Conservation (phyloP, 202 grass and related monocot species). For the Panicum hallii region DNA sequence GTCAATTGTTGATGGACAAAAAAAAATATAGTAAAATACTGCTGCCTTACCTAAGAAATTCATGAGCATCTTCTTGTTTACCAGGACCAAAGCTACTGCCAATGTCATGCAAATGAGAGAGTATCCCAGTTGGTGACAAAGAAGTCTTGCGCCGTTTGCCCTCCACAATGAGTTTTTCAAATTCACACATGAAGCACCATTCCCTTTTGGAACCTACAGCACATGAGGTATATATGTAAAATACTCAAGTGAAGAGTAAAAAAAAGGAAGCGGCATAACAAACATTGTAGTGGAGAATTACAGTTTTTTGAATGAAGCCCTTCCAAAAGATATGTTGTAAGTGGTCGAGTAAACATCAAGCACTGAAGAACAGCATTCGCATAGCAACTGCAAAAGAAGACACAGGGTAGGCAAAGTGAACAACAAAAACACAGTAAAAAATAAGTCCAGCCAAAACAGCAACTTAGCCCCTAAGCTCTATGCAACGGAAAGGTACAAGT, state of each 20-base stretch:
- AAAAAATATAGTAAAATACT: slow-evolving; percentile 23
- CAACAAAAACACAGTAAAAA: slow-evolving; percentile 27
- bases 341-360: slow-evolving; percentile 88
- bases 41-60: slow-evolving; percentile 84
- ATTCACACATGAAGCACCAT: slow-evolving; percentile 99
- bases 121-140: slow-evolving; percentile 79
- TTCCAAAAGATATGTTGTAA: slow-evolving; percentile 80
- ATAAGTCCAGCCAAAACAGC: slow-evolving; percentile 49
- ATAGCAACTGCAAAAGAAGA: slow-evolving; percentile 75
- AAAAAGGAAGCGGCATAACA: not conserved
- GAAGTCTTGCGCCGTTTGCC: slow-evolving; percentile 61
- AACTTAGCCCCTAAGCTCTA: slow-evolving; percentile 18
- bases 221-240: slow-evolving; percentile 37
- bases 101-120: slow-evolving; percentile 77
- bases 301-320: slow-evolving; percentile 87
- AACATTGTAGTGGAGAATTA: slow-evolving; percentile 47
- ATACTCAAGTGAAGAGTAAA: slow-evolving; percentile 15
- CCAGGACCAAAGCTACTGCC: slow-evolving; percentile 80
- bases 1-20: slow-evolving; percentile 25
- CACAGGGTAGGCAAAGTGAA: slow-evolving; percentile 37
- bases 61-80: slow-evolving; percentile 96
- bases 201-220: slow-evolving; percentile 69
- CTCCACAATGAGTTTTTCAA: slow-evolving; percentile 72
- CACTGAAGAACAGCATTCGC: slow-evolving; percentile 98
- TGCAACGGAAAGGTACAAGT: not conserved